Conservation (phyloP, 164 flowering plant genomes). For the Houttuynia cordata region DNA sequence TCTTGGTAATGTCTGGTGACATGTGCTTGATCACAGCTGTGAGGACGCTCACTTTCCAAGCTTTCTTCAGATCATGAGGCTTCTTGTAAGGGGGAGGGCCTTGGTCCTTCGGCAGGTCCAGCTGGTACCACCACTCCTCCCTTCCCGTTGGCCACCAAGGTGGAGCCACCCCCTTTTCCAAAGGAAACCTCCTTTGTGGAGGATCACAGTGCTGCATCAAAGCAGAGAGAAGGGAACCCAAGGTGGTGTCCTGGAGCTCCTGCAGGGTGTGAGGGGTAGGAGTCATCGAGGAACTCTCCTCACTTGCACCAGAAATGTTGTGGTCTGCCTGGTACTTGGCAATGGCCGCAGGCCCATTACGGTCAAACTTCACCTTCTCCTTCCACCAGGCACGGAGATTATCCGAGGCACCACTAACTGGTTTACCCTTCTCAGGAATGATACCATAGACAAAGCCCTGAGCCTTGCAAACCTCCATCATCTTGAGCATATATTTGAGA, state of each 20-base stretch:
- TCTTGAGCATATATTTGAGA: slow-evolving; percentile 73
- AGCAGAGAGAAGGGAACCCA: slow-evolving; percentile 60
- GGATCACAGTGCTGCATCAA: slow-evolving; percentile 81
- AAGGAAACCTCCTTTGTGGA: slow-evolving; percentile 60
- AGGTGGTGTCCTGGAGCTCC: slow-evolving; percentile 69
- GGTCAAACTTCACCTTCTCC: slow-evolving; percentile 75
- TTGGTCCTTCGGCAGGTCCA: slow-evolving; percentile 44
- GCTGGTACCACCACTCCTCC: slow-evolving; percentile 64
- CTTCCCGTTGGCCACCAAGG: slow-evolving; percentile 76
- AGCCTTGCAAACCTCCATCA: slow-evolving; percentile 91
- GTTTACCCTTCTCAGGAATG: slow-evolving; percentile 84
- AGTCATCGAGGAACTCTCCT: slow-evolving; percentile 16
- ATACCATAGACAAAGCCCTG: slow-evolving; percentile 90
- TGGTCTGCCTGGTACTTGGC: slow-evolving; percentile 8
- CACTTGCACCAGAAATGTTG: slow-evolving; percentile 21
- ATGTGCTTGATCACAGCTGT: slow-evolving; percentile 70
- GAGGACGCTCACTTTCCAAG: slow-evolving; percentile 63
- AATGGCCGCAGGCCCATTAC: slow-evolving; percentile 29
- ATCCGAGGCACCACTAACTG: slow-evolving; percentile 86
- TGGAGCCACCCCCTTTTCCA: slow-evolving; percentile 61
- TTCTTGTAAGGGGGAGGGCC: slow-evolving; percentile 65
- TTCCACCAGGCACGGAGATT: slow-evolving; percentile 92
- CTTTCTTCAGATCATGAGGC: slow-evolving; percentile 70
- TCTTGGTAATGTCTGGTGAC: slow-evolving; percentile 57
- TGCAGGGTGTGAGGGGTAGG: slow-evolving; percentile 44